Base-by-base conservation (phyloP, 257 asterid species). In the Osmanthus fragrans region DNA sequence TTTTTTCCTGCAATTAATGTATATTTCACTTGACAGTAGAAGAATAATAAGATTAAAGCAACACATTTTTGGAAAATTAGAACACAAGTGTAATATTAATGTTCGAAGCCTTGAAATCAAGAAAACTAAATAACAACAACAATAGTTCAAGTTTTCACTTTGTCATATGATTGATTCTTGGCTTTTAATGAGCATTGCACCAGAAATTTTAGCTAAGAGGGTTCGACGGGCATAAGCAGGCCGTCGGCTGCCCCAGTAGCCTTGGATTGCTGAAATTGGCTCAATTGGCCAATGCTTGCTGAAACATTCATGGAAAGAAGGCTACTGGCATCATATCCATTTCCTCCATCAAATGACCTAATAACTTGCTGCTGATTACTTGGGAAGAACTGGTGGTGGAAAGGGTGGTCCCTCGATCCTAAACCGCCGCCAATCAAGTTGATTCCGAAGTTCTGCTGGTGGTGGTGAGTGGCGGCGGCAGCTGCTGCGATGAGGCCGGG, bases 211-310 rank as follows among this genome's bases (percentile, higher is more conserved):
- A 63, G 89, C 90, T 87, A 94, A 81, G 97, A 90, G 9, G 96
- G 98, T 19, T 94, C 97, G 0, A 94, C 90, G 49, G 97, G 94
- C 71, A 94, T 89, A 73, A 97, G 87, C 30, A 97, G 89, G 21
- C 96, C 98, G 18, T 94, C 97, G 3, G 93, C 86, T 2, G 86
- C 74, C 11, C 92, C 92, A 18, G 94, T 82, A 4, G 93, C 84
- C 77, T 86, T 83, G 0, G 96, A 78, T 83, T 89, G 98, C 92
- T 89, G 97, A 70, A 93, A 90, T 21, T 90, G 94, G 27, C 90
- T 83, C 73, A 91, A 79, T 37, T 86, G 94, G 2, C 93, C 95
- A 30, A 90, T 83, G 49, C 91, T 85, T 0, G 92, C 89, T 0
- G 96, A 84, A 79, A 89, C 88, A 56, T 90, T 93, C 89, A 93